Percentiles rank a stretch among this genome's conserved stretches.
Conservation (phyloP, 2,329 filamentous ascomycete species). For the Cucurbitaria berberidis region DNA sequence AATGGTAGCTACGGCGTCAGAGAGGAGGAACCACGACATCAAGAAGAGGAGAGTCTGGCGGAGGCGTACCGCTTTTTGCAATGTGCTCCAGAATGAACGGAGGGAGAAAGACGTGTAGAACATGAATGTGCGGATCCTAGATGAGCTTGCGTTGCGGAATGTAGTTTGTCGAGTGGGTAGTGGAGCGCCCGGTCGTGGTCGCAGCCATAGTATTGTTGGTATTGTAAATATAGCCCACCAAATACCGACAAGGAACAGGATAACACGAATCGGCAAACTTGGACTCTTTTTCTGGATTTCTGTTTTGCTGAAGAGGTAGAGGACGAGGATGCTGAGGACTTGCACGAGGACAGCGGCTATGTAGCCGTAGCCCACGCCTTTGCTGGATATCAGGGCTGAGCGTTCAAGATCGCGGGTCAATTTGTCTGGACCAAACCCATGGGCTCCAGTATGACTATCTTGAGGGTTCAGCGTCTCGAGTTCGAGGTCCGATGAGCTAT, state of each 20-base stretch:
- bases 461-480: constrained; percentile 34
- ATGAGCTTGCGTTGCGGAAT: constrained; percentile 12
- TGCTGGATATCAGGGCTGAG: constrained; percentile 85
- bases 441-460: not conserved
- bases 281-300: constrained; percentile 66
- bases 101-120: constrained; percentile 82
- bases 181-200: constrained; percentile 84
- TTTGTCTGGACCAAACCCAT: constrained; percentile 21
- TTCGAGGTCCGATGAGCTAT: constrained; percentile 30
- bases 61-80: constrained; percentile 71
- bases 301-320: constrained; percentile 60
- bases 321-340: constrained; percentile 74
- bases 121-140: constrained; percentile 47
- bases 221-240: constrained; percentile 93
- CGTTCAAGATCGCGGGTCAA: constrained; percentile 72
- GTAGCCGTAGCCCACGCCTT: constrained; percentile 90
- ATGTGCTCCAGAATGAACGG: constrained; percentile 78
- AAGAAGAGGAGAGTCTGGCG: constrained; percentile 78
- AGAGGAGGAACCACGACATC: constrained; percentile 87
- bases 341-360: constrained; percentile 82
- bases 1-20: constrained; percentile 89
- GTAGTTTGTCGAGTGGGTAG: constrained; percentile 51
- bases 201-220: constrained; percentile 82
- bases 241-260: constrained; percentile 78
- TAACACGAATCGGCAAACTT: constrained; percentile 80